phyloP scores from a whole-genome alignment of 306 rosid genomes.

The Prunus padus region DNA sequence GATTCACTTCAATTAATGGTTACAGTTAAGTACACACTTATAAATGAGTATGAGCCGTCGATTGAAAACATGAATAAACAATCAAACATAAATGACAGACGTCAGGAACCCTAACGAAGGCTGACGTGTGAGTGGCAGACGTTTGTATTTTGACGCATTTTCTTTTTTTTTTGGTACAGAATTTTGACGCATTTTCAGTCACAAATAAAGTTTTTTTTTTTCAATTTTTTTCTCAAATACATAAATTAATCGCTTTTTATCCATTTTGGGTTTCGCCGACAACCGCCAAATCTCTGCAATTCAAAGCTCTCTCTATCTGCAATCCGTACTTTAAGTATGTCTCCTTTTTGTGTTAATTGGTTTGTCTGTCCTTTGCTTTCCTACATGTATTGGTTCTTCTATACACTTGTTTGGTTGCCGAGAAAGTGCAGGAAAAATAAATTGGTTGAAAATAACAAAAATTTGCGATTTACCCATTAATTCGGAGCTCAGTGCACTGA shows the following conservation, averaged over 20 bases:
- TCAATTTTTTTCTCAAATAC: too few relatives aligned
- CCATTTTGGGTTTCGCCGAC: slow-evolving; percentile 22
- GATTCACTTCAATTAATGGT: too few relatives aligned
- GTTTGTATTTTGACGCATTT: background rate
- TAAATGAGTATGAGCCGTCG: background rate
- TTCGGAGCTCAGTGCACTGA: slow-evolving; percentile 3
- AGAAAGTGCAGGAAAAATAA: background rate
- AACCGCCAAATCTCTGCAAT: slow-evolving; percentile 22
- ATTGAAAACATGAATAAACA: background rate
- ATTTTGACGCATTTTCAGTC: slow-evolving; percentile 2
- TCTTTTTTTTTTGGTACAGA: too few relatives aligned
- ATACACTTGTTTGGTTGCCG: background rate
- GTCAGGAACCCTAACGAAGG: slow-evolving; percentile 8
- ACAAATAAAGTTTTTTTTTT: background rate
- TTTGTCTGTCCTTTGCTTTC: background rate
- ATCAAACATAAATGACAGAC: background rate
- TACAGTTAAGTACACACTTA: too few relatives aligned
- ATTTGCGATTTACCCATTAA: background rate
- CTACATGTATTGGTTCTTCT: background rate
- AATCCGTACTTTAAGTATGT: slow-evolving; percentile 9
- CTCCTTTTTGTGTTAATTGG: background rate
- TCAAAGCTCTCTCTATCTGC: background rate
- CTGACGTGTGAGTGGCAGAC: slow-evolving; percentile 3
- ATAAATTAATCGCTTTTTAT: slow-evolving; percentile 6
- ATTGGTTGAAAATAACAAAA: slow-evolving; percentile 1